phyloP scores from a whole-genome alignment of 768 basidiomycete genomes.

The Tylopilus felleus region DNA sequence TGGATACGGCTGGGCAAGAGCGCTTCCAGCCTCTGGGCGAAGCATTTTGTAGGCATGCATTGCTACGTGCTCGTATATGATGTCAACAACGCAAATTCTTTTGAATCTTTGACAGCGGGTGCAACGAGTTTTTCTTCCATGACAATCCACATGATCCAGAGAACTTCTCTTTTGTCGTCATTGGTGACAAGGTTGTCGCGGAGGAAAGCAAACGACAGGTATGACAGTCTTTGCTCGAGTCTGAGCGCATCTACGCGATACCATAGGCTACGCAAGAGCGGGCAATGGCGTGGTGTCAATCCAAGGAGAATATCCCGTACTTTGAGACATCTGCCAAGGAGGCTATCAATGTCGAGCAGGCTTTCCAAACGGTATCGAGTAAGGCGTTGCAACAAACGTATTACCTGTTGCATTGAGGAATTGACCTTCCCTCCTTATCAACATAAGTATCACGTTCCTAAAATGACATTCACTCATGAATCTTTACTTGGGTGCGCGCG shows the following conservation, averaged over 20 bases:
- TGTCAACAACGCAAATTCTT: slow-evolving; percentile 97
- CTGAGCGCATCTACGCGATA: neutral
- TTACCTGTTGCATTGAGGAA: slow-evolving; percentile 8
- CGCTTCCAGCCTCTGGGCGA: slow-evolving; percentile 99
- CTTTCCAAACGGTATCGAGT: slow-evolving; percentile 99
- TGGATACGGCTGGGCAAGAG: slow-evolving; percentile 99
- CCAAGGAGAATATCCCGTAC: slow-evolving; percentile 99
- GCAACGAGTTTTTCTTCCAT: slow-evolving; percentile 98
- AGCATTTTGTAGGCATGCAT: slow-evolving; percentile 95
- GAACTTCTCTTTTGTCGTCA: slow-evolving; percentile 98
- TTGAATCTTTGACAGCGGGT: slow-evolving; percentile 98
- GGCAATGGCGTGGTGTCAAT: slow-evolving; percentile 99
- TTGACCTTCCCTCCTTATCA: no score
- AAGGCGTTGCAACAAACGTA: slow-evolving; percentile 92
- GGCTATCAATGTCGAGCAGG: slow-evolving; percentile 99
- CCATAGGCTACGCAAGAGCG: slow-evolving; percentile 94
- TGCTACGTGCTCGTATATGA: slow-evolving; percentile 99
- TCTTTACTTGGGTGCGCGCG: no score
- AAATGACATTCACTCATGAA: no score
- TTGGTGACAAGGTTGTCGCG: slow-evolving; percentile 99
- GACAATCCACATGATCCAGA: slow-evolving; percentile 98
- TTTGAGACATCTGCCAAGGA: slow-evolving; percentile 99
- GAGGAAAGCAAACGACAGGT: slow-evolving; percentile 99
- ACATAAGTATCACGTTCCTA: no score
- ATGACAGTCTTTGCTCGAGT: slow-evolving; percentile 15